A percentile compares a stretch with the other conserved stretches of the same genome.
phyloP scores from a whole-genome alignment of 225 moss, liverwort and hornwort genomes.

The Physcomitrellopsis africana region DNA sequence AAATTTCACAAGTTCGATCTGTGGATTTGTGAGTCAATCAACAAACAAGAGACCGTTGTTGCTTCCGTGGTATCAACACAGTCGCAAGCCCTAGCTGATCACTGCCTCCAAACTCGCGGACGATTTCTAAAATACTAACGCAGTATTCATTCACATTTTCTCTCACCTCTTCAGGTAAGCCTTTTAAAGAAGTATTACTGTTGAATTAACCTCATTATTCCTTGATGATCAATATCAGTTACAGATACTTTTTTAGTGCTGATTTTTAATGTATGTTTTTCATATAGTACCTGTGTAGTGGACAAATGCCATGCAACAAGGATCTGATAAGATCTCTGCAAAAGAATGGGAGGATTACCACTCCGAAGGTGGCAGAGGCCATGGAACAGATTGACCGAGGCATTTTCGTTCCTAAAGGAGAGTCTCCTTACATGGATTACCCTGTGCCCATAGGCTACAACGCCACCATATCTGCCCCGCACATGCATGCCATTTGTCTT shows the following conservation, averaged over 20 bases:
- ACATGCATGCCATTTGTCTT: conserved; percentile 88
- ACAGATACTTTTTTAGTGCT: conserved; percentile 4
- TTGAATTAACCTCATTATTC: background rate
- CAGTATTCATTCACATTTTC: conserved; percentile 17
- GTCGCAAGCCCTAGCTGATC: conserved; percentile 37
- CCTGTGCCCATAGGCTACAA: conserved; percentile 65
- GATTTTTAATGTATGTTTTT: conserved; percentile 20
- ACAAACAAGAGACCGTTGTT: conserved; percentile 5
- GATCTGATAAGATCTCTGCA: conserved; percentile 48
- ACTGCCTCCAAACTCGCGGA: conserved; percentile 21
- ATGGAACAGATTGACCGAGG: conserved; percentile 67
- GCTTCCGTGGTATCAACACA: conserved; percentile 40
- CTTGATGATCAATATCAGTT: background rate
- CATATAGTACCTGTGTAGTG: conserved; percentile 50
- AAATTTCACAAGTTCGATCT: background rate
- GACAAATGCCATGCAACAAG: conserved; percentile 57
- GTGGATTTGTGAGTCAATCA: too few species aligned
- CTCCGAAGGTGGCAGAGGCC: conserved; percentile 48
- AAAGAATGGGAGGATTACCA: conserved; percentile 45
- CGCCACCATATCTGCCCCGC: conserved; percentile 87
- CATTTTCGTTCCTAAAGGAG: conserved; percentile 51
- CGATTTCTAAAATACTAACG: conserved; percentile 26
- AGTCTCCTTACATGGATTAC: conserved; percentile 49
- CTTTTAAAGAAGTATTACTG: background rate
- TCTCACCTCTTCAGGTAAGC: conserved; percentile 30